phyloP scores from a whole-genome alignment of 179 eudicot genomes.

The Spinacia oleracea region DNA sequence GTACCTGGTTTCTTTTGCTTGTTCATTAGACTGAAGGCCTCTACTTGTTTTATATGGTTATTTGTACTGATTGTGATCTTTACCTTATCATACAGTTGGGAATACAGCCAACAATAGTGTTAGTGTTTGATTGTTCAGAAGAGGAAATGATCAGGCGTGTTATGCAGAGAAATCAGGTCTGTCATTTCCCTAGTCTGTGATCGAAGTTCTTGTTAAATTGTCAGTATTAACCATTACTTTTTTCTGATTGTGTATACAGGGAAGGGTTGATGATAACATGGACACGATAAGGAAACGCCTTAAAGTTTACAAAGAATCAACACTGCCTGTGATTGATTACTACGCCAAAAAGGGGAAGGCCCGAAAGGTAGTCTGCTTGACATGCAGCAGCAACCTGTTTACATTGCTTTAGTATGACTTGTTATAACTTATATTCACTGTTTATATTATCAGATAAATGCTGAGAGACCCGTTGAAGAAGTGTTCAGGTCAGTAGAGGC shows the following conservation, averaged over 20 bases:
- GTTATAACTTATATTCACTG: not conserved
- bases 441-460: constrained; percentile 21
- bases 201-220: not conserved
- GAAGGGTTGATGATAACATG: constrained; percentile 35
- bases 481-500: constrained; percentile 26
- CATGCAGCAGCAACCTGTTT: not conserved
- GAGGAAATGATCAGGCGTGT: constrained; percentile 30
- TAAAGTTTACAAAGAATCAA: constrained; percentile 30
- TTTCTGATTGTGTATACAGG: constrained; percentile 12
- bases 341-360: constrained; percentile 23
- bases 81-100: constrained; percentile 12
- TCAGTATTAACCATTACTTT: not conserved
- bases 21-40: constrained; percentile 17
- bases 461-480: constrained; percentile 31
- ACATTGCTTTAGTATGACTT: not conserved
- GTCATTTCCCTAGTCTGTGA: not conserved
- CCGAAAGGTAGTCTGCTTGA: constrained; percentile 26
- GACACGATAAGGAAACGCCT: constrained; percentile 29
- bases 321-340: constrained; percentile 30
- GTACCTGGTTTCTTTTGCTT: constrained; percentile 19
- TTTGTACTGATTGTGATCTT: not conserved
- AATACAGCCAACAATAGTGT: constrained; percentile 23
- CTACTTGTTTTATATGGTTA: not conserved
- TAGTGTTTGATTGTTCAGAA: constrained; percentile 33
- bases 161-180: constrained; percentile 30